phyloP scores from a whole-genome alignment of 2,329 filamentous ascomycete genomes.

The Chrysoporthe cubensis region DNA sequence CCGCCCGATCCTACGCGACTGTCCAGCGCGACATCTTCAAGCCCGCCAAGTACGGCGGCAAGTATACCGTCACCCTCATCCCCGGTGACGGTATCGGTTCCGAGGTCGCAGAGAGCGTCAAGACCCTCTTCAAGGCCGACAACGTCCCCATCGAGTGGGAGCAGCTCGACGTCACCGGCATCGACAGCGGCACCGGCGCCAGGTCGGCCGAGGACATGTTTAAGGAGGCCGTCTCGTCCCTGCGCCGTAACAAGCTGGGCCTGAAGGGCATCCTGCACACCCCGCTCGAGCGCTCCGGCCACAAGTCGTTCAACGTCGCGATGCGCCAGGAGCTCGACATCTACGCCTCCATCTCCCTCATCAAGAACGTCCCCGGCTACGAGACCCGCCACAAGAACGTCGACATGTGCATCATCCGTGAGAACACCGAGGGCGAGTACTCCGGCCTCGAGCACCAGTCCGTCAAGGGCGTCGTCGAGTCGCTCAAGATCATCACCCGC shows the following conservation, averaged over 20 bases:
- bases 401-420: slow-evolving; percentile 98
- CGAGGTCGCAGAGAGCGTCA: slow-evolving; percentile 94
- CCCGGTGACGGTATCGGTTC: slow-evolving; percentile 98
- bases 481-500: slow-evolving; percentile 99
- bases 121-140: slow-evolving; percentile 98
- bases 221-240: slow-evolving; percentile 90
- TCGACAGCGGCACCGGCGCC: slow-evolving; percentile 74
- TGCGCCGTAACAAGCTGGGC: slow-evolving; percentile 98
- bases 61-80: slow-evolving; percentile 98
- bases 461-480: slow-evolving; percentile 94
- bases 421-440: slow-evolving; percentile 99
- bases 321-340: slow-evolving; percentile 99
- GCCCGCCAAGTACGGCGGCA: slow-evolving; percentile 97
- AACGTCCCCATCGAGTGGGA: slow-evolving; percentile 98
- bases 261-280: slow-evolving; percentile 99
- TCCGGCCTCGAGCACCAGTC: slow-evolving; percentile 98
- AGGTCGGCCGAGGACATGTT: slow-evolving; percentile 88
- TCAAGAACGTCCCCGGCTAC: slow-evolving; percentile 99
- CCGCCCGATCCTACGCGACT: slow-evolving; percentile 71
- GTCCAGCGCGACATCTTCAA: slow-evolving; percentile 97
- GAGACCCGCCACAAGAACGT: slow-evolving; percentile 96
- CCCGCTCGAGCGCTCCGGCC: slow-evolving; percentile 92
- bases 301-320: slow-evolving; percentile 99
- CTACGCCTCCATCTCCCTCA: slow-evolving; percentile 94
- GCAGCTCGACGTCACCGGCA: slow-evolving; percentile 91